Base-by-base conservation (phyloP, 352 stramenopile genomes). In the Globisporangium ultimum region DNA sequence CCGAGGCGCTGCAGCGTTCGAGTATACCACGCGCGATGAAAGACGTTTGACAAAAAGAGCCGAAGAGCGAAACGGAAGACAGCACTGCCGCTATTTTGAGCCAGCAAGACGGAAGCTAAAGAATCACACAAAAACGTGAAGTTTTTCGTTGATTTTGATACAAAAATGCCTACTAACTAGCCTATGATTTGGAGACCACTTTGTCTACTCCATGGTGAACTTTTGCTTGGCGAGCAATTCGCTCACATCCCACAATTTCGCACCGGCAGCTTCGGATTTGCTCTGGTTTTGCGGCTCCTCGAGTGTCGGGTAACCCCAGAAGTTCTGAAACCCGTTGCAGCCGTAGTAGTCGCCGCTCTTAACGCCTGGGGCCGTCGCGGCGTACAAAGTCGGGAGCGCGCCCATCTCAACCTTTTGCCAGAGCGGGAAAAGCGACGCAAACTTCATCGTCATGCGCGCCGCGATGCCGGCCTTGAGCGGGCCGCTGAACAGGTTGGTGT, bases 391-490 rank as follows among this genome's bases (percentile, higher is more conserved):
- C 15, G 75, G 60, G 21, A 84, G 38, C 21, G 73, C 67, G 21
- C 78, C 78, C 49, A 78, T 78, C 22, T 75, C 71, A 22, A 67
- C 49, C 32, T 68, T 66, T 43, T 87, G 75, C 20, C 67, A 66
- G 32, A 84, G 48, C 38, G 74, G 72, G 4, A 80, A 43, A 45
- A 70, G 60, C 2, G 63, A 63, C 15, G 71, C 48, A 47, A 80
- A 3, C 32, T 65, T 64, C 43, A 67, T 67, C 11, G 75, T 51
- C 14, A 77, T 61, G 10, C 70, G 47, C 51, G 56, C 7, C 12
- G 71, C 61, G 61, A 71, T 74, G 21, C 50, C 69, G 55, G 28
- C 63, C 24, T 61, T 58, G 3, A 66, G 46, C 36, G 70, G 52
- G n/a, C 67, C 55, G 42, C 61, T 67, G 42, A 73, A 54, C 63